Percentiles rank a stretch among this genome's conserved stretches.
phyloP scores from a whole-genome alignment of 164 flowering plant genomes.

The Saururus chinensis region DNA sequence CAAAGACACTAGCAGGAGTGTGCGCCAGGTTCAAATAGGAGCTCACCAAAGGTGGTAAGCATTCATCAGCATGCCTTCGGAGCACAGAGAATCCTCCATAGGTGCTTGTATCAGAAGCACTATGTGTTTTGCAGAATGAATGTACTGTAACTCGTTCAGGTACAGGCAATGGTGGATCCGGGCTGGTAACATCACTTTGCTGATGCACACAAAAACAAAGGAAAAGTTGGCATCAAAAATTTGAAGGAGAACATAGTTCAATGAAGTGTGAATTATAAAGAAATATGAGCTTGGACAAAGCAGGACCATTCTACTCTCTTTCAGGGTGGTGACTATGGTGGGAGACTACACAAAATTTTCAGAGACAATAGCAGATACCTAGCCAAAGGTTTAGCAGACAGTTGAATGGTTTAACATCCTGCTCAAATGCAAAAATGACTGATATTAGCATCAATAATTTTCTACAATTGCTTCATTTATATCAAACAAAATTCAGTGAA shows the following conservation, averaged over 20 bases:
- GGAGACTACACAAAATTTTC: too few species aligned
- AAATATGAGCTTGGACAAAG: too few species aligned
- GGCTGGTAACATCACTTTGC: conserved; percentile 69
- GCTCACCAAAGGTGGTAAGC: conserved; percentile 82
- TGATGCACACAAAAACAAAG: conserved; percentile 15
- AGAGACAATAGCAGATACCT: too few species aligned
- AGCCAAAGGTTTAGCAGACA: too few species aligned
- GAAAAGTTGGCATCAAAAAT: not conserved
- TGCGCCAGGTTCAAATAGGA: not conserved
- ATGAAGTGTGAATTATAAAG: too few species aligned
- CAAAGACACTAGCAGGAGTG: not conserved
- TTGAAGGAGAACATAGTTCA: too few species aligned
- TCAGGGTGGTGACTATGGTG: too few species aligned
- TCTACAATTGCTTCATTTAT: not conserved
- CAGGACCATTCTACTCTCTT: too few species aligned
- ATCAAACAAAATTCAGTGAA: not conserved
- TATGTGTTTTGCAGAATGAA: conserved; percentile 90
- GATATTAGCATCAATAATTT: too few species aligned
- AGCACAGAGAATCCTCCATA: conserved; percentile 99
- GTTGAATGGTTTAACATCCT: too few species aligned
- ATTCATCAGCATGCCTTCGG: conserved; percentile 93
- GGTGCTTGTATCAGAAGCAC: conserved; percentile 96
- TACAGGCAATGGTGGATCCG: conserved; percentile 70
- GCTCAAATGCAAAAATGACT: too few species aligned
- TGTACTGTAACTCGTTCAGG: conserved; percentile 55